Evolutionary conservation across 495 filamentous ascomycete species (phyloP).

Genomic region (Penicillium steckii): DNA sequence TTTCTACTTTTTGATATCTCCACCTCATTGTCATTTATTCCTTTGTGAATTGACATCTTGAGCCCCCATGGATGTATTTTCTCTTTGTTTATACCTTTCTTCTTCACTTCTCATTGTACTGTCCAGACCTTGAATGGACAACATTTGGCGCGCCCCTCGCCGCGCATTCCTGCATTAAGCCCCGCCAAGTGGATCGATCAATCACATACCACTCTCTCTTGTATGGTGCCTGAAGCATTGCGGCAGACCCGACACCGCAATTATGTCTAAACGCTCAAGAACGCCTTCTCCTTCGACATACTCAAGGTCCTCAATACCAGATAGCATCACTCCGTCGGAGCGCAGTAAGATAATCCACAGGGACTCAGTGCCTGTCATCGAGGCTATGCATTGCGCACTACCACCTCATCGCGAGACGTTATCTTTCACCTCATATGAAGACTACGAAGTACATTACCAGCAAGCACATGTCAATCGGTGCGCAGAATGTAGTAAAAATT

Average conservation of each 20-base stretch:
- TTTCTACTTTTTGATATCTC: background rate
- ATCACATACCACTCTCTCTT: conserved; percentile 3
- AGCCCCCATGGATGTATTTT: too few relatives aligned
- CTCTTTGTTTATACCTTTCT: too few relatives aligned
- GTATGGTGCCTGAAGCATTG: conserved; percentile 7
- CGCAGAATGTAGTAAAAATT: conserved; percentile 74
- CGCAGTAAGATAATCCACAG: conserved; percentile 29
- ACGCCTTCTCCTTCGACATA: conserved; percentile 22
- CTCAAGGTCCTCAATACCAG: conserved; percentile 26
- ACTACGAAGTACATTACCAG: conserved; percentile 85
- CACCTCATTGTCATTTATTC: background rate
- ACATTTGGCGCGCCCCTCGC: background rate
- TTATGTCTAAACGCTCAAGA: conserved; percentile 63
- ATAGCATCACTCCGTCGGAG: conserved; percentile 16
- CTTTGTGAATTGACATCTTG: too few relatives aligned
- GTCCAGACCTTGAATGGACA: background rate
- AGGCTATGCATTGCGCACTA: conserved; percentile 73
- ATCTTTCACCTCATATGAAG: conserved; percentile 70
- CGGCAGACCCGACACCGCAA: conserved; percentile 12
- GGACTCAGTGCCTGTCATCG: conserved; percentile 18
- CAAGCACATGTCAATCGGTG: conserved; percentile 84
- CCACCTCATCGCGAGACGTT: conserved; percentile 72
- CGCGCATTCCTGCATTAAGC: conserved; percentile 9
- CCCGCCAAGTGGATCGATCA: conserved; percentile 24
- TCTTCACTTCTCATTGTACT: background rate